Base-by-base conservation (phyloP, 2,329 filamentous ascomycete genomes). In the Salinomyces thailandicus region DNA sequence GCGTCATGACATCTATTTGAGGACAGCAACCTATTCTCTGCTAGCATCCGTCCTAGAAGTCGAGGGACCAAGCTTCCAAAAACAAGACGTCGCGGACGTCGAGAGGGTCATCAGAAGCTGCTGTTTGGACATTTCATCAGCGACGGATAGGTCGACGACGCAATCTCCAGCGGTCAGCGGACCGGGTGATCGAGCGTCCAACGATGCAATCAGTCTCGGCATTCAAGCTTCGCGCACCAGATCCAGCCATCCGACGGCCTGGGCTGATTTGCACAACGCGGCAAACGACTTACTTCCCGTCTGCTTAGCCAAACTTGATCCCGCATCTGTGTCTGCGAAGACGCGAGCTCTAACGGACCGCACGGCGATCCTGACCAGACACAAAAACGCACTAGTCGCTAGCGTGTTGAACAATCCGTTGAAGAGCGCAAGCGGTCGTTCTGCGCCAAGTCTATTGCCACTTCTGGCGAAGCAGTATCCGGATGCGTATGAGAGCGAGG, bases 381-480 rank as follows among this genome's bases (percentile, higher is more conserved):
- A 79, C 56, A 78, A 77, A 53, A 68, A 78, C 19, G 80, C 82
- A 28, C 83, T 95, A 72, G 54, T 91, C 8, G 77, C 85, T 5
- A 89, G 85, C 56, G 77, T 93, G 9, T 65, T 95, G 41, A 85
- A 91, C 58, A 84, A 85, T 1, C 77, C 52, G 66, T 73, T 51
- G 70, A 77, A 54, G 73, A 79, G 28, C 67, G 41, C 42, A 12
- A 33, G 36, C 26, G 33, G 36, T 7, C 45, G 43, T 8, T 75
- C 45, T 8, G 72, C 75, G 35, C 70, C 81, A 18, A 91, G 80
- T 56, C 79, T 94, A 32, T 61, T 94, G 32, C 87, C 89, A 0
- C 82, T 93, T 50, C 64, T 95, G 17, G 73, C 77, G 5, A 72
- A 77, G 37, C 71, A 74, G 34, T 83, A 77, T 50, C 68, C 77